Conservation (phyloP, 2,329 filamentous ascomycete species). For the Zymoseptoria crescenta region DNA sequence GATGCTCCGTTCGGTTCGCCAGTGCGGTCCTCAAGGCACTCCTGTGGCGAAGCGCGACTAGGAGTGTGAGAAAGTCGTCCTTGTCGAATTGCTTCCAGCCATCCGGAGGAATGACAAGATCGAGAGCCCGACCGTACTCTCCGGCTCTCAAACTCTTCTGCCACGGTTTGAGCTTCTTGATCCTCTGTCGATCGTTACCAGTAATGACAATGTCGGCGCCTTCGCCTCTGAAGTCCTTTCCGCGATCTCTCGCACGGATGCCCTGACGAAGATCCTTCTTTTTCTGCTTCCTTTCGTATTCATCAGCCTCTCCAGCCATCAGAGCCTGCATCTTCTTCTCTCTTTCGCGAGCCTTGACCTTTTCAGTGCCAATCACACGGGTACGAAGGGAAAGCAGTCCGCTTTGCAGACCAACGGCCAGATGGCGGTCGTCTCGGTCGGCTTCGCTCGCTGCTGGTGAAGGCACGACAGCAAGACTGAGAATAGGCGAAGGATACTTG, state of each 20-base stretch:
- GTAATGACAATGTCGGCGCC: constrained; percentile 84
- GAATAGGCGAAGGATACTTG: constrained; percentile 87
- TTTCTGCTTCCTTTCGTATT: constrained; percentile 63
- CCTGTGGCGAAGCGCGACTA: constrained; percentile 80
- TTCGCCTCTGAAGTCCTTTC: constrained; percentile 75
- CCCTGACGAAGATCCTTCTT: constrained; percentile 54
- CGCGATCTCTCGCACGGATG: constrained; percentile 53
- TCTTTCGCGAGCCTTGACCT: constrained; percentile 64
- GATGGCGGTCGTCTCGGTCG: constrained; percentile 74
- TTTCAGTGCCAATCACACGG: constrained; percentile 75
- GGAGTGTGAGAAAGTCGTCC: constrained; percentile 57
- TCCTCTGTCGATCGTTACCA: constrained; percentile 56
- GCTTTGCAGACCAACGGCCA: constrained; percentile 90
- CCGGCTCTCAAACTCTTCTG: constrained; percentile 73
- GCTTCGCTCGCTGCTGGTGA: constrained; percentile 41
- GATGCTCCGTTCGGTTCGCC: constrained; percentile 69
- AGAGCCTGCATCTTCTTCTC: constrained; percentile 80
- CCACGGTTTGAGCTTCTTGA: constrained; percentile 64
- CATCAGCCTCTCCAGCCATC: constrained; percentile 67
- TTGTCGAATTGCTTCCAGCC: constrained; percentile 18
- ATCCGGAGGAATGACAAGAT: constrained; percentile 55
- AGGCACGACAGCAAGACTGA: constrained; percentile 71
- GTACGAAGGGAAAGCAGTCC: constrained; percentile 88
- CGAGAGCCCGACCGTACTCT: constrained; percentile 68
- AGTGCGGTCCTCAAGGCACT: constrained; percentile 76